Base-by-base conservation (phyloP, 176 grass and related monocot genomes). In the Zea luxurians region DNA sequence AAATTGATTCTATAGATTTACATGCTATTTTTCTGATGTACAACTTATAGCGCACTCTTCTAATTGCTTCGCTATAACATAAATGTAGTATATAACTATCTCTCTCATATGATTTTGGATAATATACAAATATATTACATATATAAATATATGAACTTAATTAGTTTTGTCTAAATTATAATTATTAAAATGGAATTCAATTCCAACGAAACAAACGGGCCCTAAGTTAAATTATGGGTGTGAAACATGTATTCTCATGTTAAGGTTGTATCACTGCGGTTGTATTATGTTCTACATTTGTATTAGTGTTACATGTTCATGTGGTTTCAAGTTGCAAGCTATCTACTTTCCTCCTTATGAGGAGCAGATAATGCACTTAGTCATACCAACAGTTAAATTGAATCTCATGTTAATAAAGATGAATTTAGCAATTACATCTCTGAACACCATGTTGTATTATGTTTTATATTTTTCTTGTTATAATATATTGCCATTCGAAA, bases 321-420 rank as follows among this genome's bases (percentile, higher is more conserved):
- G 53, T 55, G 53, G 17, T 55, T 55, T 55, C 53, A 62, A 49
- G 18, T n/a, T 37, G 64, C 35, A 68, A 16, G 50, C 38, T 60
- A 78, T 13, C 59, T 66, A 70, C 20, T 76, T 76, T 69, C 61
- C 69, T 76, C 6, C 16, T 68, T 16, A 48, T 21, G 21, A 11
- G 16, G 48, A 68, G 44, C 15, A 60, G 13, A 55, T 18, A 55
- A 83, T 61, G 10, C 34, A 67, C 37, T 70, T 36, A 60, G 15
- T 49, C 47, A 37, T 11, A 53, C 37, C 13, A 35, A 18, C 57
- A 53, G 6, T 44, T 82, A 7, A 66, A 38, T 48, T 67, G 10
- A 66, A 38, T 48, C 60, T 57, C 8, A 80, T 61, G n/a, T 74
- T 61, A 70, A 46, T 47, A 70, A 48, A 77, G 2, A 61, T 66